Evolutionary conservation across 2,329 filamentous ascomycete species (phyloP), one percentile per base, ranked within the genome.

Genomic region (Botrytis aclada): DNA sequence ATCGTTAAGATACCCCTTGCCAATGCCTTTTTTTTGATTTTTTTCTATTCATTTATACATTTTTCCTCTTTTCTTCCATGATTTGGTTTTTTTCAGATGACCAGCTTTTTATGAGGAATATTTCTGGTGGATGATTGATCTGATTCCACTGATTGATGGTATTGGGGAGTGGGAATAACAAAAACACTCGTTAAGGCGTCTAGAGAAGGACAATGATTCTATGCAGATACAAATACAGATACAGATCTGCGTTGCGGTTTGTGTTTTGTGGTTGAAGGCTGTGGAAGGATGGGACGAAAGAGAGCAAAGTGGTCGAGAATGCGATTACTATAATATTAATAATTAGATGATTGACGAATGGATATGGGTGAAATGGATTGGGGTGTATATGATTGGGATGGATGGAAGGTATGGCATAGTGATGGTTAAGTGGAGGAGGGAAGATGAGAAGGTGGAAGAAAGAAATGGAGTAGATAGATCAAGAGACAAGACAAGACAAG

Each of bases 1-100:
- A 72, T 67, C 70, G 70, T 61, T 63, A 67, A 67, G 70, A 72
- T 72, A 72, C 70, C 70, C 70, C 39, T 72, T 72, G 70, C 70
- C 61, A 32, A 25, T 29, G 39, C 54, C 45, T 60, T 51, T 72
- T 51, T 72, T 67, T 43, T 51, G 29, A 22, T 43, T 67, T 72
- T 71, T 41, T 34, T n/a, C n/a, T 63, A 22, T 51, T 62, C 69
- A 47, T 32, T 65, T 65, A 51, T 65, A 56, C 69, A 51, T 54
- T 39, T 71, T 54, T 39, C n/a, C 54, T 54, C 37, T 69, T 67
- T 45, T 54, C 25, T 39, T 29, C 64, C 41, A 67, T 43, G 66
- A 58, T 61, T 60, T 32, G 37, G 51, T 69, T 60, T 37, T 43
- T n/a, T 60, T 54, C 8, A 67, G 18, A 54, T 67, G 37, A 63